Conservation (phyloP, 305 asterid species). For the Ruellia speciosa region DNA sequence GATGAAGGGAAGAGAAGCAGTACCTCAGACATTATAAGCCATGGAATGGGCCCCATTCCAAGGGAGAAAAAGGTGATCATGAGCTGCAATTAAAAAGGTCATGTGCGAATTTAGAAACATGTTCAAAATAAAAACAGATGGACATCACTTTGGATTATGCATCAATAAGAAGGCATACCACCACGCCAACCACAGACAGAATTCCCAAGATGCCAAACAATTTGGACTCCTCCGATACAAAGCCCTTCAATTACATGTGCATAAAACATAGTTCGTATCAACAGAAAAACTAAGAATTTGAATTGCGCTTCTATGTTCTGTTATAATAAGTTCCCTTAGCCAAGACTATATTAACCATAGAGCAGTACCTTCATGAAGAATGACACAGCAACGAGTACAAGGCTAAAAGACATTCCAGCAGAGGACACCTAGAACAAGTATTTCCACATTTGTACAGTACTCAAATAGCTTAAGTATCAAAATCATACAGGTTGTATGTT, state of each 20-base stretch:
- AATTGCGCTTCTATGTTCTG: slow-evolving; percentile 3
- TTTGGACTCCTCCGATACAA: slow-evolving; percentile 42
- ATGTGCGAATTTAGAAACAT: slow-evolving; percentile 15
- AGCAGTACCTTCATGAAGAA: slow-evolving; percentile 71
- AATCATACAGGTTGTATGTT: slow-evolving; percentile 5
- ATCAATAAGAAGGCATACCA: slow-evolving; percentile 51
- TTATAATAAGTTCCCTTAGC: slow-evolving; percentile 1
- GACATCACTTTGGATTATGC: slow-evolving; percentile 9
- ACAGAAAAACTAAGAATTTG: slow-evolving; percentile 1
- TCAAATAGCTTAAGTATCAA: slow-evolving; percentile 4
- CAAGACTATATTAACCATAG: background rate
- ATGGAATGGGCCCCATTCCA: slow-evolving; percentile 97
- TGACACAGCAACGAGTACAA: slow-evolving; percentile 58
- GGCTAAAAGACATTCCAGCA: slow-evolving; percentile 73
- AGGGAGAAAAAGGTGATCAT: slow-evolving; percentile 83
- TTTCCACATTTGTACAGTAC: slow-evolving; percentile 19
- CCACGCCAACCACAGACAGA: slow-evolving; percentile 71
- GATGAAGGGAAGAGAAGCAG: background rate
- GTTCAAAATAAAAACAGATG: background rate
- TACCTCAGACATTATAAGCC: slow-evolving; percentile 99
- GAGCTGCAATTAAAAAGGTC: slow-evolving; percentile 36
- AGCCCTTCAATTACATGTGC: slow-evolving; percentile 32
- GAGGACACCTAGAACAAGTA: slow-evolving; percentile 60
- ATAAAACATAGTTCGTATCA: background rate
- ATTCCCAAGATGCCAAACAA: slow-evolving; percentile 54